Evolutionary conservation across 2,329 filamentous ascomycete species (phyloP).

Genomic region (Sclerotinia glacialis): DNA sequence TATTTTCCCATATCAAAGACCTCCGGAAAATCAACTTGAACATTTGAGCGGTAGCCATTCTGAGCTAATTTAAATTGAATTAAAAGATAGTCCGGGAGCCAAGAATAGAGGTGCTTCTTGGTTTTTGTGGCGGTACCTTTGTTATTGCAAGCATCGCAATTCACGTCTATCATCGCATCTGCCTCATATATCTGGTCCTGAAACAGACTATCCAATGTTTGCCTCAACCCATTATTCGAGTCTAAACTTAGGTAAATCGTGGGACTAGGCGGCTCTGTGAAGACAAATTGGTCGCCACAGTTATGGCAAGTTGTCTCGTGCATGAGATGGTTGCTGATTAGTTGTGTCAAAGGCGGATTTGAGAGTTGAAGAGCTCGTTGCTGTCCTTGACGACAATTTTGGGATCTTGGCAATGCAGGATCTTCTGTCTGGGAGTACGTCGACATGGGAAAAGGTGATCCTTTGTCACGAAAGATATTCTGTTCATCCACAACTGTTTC

Average conservation of each 20-base stretch:
- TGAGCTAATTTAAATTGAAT: not conserved
- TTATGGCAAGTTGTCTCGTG: not conserved
- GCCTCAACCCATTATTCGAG: not conserved
- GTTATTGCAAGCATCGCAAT: constrained; percentile 1
- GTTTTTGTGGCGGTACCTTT: not conserved
- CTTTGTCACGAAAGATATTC: constrained; percentile 1
- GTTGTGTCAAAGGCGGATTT: not conserved
- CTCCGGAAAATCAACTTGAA: constrained; percentile 2
- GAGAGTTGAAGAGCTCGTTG: not conserved
- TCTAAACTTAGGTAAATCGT: not conserved
- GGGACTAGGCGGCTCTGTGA: not conserved
- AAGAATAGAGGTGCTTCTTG: not conserved
- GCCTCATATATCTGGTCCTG: not conserved
- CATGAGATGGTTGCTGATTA: not conserved
- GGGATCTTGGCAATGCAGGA: constrained; percentile 5
- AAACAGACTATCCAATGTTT: not conserved
- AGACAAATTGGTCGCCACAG: not conserved
- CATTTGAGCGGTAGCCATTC: not conserved
- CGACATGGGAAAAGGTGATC: not conserved
- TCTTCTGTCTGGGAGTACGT: not conserved
- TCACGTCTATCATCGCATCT: not conserved
- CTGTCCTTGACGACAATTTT: constrained; percentile 13
- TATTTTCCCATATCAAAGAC: constrained; percentile 16
- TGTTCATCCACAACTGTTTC: constrained; percentile 7
- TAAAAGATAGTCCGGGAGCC: constrained; percentile 14